Conservation (phyloP, 2,329 filamentous ascomycete species). For the Stemphylium vesicarium region DNA sequence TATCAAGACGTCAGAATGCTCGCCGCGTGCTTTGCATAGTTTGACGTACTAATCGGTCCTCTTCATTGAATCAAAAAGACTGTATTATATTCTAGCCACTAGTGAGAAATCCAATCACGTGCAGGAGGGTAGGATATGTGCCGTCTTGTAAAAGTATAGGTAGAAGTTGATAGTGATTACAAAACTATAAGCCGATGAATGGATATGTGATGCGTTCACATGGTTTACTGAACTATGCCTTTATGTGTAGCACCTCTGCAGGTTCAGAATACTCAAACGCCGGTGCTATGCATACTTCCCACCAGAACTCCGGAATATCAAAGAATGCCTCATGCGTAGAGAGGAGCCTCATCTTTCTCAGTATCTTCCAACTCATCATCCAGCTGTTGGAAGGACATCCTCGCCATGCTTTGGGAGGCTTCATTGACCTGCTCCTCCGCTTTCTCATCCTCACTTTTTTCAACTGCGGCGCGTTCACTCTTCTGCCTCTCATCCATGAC, state of each 20-base stretch:
- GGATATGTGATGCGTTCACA: too few species aligned
- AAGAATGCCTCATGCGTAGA: slow-evolving; percentile 20
- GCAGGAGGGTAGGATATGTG: too few species aligned
- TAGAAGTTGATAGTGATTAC: too few species aligned
- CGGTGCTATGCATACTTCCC: slow-evolving; percentile 26
- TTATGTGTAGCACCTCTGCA: not conserved
- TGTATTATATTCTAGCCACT: too few species aligned
- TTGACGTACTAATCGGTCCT: too few species aligned
- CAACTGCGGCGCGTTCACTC: slow-evolving; percentile 7
- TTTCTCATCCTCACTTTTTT: not conserved
- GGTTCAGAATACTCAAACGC: slow-evolving; percentile 16
- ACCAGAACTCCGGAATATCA: not conserved
- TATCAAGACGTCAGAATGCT: slow-evolving; percentile 14
- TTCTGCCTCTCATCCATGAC: slow-evolving; percentile 56
- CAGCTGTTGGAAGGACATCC: slow-evolving; percentile 25
- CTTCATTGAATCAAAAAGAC: too few species aligned
- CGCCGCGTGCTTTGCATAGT: not conserved
- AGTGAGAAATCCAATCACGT: too few species aligned
- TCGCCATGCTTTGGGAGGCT: slow-evolving; percentile 24
- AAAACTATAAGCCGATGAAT: too few species aligned
- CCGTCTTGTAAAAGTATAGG: too few species aligned
- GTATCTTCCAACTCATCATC: slow-evolving; percentile 30
- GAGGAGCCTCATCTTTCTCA: slow-evolving; percentile 14
- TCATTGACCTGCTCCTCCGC: slow-evolving; percentile 22
- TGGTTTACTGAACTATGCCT: too few species aligned